Conservation (phyloP, 2,329 filamentous ascomycete species). For the Aspergillus fijiensis region DNA sequence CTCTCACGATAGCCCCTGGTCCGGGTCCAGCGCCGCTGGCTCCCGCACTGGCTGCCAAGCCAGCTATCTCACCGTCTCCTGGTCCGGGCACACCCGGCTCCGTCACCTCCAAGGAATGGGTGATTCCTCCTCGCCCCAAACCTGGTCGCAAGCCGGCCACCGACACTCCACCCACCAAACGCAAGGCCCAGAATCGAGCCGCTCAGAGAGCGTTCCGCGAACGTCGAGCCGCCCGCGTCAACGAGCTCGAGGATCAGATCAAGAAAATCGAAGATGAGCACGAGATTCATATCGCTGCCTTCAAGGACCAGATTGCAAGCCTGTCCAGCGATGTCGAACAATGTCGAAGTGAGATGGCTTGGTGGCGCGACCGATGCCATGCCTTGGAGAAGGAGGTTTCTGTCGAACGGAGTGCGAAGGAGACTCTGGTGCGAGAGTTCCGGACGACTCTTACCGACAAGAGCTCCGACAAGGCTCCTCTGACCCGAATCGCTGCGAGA, state of each 20-base stretch:
- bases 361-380: slow-evolving; percentile 56
- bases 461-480: slow-evolving; percentile 40
- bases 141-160: slow-evolving; percentile 92
- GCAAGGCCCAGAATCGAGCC: slow-evolving; percentile 90
- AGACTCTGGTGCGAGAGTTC: slow-evolving; percentile 45
- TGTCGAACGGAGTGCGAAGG: slow-evolving; percentile 43
- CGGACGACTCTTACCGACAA: slow-evolving; percentile 31
- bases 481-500: slow-evolving; percentile 23
- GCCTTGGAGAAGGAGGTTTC: slow-evolving; percentile 63
- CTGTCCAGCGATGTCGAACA: slow-evolving; percentile 68
- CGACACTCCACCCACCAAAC: slow-evolving; percentile 87
- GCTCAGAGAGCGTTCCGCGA: slow-evolving; percentile 90
- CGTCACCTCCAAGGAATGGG: slow-evolving; percentile 81
- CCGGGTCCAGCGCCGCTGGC: slow-evolving; percentile 40
- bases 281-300: slow-evolving; percentile 49
- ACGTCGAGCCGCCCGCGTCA: slow-evolving; percentile 78
- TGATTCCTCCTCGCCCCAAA: slow-evolving; percentile 79
- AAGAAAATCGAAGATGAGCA: slow-evolving; percentile 50
- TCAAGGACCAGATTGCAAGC: slow-evolving; percentile 53
- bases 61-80: slow-evolving; percentile 40
- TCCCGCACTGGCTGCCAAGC: slow-evolving; percentile 40
- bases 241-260: slow-evolving; percentile 59
- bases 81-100: slow-evolving; percentile 44
- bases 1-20: slow-evolving; percentile 39
- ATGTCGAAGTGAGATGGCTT: slow-evolving; percentile 53